Evolutionary conservation across 2,329 filamentous ascomycete genomes (phyloP), one percentile per base, ranked within the genome.

Genomic region (Neofusicoccum sp.): DNA sequence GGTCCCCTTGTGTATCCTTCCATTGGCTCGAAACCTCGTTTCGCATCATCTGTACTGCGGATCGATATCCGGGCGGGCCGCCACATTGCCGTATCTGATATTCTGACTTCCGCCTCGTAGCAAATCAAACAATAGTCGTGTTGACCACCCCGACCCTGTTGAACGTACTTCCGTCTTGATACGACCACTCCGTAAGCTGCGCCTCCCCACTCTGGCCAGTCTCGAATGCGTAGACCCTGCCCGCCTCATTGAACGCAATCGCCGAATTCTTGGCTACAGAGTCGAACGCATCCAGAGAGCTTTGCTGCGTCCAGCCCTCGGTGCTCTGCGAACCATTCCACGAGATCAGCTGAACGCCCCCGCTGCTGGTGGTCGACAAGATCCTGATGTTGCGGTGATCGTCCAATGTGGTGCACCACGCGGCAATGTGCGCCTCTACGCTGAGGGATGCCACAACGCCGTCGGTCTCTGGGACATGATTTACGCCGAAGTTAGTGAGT

Each of bases 171-270:
- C 61, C 71, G 5, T 71, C 72, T 1, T 71, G 68, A 6, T 68
- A 56, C 34, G 70, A 66, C 54, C 73, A 70, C 40, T 75, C 72
- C 2, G 71, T 71, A 69, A 73, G 71, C 60, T 73, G 73, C 0
- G 73, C 71, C 0, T 71, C 70, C 0, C 71, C 73, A 14, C 73
- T 67, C 56, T 67, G 72, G 2, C 33, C 58, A 6, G 68, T 68
- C 31, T 61, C 58, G 1, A 67, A 65, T 1, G 67, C 70, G n/a
- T 73, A 71, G 24, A 65, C 61, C 48, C 72, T 74, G 4, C 66
- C 53, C 3, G 64, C 53, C 63, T 68, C 66, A 14, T 67, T 71
- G 64, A 71, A 75, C 3, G 74, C 61, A 7, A 71, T 66, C 26
- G 71, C 72, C 40, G 45, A 48, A n/a, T 48, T 20, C 45, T 11